These are phyloP conservation scores for Wickerhamomyces queroliae DNA, from an alignment of 805 yeast species.

Conservation along the genomic window DNA sequence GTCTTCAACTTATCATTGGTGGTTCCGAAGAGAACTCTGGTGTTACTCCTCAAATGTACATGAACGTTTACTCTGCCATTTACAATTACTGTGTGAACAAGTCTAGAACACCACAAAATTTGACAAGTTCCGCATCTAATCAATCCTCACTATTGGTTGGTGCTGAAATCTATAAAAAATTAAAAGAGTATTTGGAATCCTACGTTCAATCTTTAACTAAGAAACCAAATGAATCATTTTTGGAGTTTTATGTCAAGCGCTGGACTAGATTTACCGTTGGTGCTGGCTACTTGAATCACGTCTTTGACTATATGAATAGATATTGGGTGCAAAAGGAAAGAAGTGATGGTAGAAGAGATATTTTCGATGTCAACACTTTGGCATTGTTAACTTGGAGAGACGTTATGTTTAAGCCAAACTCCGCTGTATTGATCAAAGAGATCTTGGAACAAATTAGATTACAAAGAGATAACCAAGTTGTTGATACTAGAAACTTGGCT, in stretches of 20 bases:
- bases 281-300: slow-evolving; percentile 86
- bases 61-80: slow-evolving; percentile 87
- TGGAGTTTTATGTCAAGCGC: slow-evolving; percentile 76
- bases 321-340: slow-evolving; percentile 98
- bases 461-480: slow-evolving; percentile 75
- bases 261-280: slow-evolving; percentile 92
- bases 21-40: slow-evolving; percentile 53
- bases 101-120: slow-evolving; percentile 44
- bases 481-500: slow-evolving; percentile 59
- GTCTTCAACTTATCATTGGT: slow-evolving; percentile 64
- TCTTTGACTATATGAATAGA: slow-evolving; percentile 91
- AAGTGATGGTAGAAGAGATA: slow-evolving; percentile 84
- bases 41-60: slow-evolving; percentile 67
- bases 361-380: slow-evolving; percentile 86
- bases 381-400: slow-evolving; percentile 86
- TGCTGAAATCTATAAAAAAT: slow-evolving; percentile 75
- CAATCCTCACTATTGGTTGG: slow-evolving; percentile 62
- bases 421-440: slow-evolving; percentile 55
- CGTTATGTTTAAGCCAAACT: slow-evolving; percentile 66
- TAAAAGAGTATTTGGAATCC: slow-evolving; percentile 57
- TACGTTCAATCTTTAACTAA: slow-evolving; percentile 50
- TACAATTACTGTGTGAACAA: slow-evolving; percentile 89
- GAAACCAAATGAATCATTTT: slow-evolving; percentile 57
- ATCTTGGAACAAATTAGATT: slow-evolving; percentile 68
- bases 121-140: slow-evolving; percentile 17